Percentiles rank a stretch among this genome's conserved stretches.
These are phyloP conservation scores for Chaetomium olivaceum DNA, from an alignment of 2,329 filamentous ascomycete genomes.

Conservation along the genomic window DNA sequence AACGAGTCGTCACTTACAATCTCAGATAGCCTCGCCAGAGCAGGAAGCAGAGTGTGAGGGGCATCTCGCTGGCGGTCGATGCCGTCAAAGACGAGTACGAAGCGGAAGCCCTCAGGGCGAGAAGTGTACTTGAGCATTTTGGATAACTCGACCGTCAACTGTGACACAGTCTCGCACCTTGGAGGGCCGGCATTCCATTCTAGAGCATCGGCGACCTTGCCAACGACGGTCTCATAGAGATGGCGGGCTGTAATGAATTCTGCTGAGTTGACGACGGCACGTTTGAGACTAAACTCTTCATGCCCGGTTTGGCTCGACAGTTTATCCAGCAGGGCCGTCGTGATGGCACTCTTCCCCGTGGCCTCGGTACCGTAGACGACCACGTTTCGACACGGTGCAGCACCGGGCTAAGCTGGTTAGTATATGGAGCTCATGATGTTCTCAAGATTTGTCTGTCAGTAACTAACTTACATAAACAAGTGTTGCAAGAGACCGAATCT, in stretches of 20 bases:
- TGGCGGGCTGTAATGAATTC: constrained; percentile 80
- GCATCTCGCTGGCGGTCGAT: constrained; percentile 84
- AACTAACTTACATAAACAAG: constrained; percentile 51
- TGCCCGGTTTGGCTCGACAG: constrained; percentile 45
- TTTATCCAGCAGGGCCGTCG: constrained; percentile 59
- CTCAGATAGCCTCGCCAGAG: constrained; percentile 78
- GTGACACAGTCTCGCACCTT: constrained; percentile 78
- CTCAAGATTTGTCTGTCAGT: background rate
- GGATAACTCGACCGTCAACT: constrained; percentile 71
- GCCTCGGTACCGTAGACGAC: constrained; percentile 83
- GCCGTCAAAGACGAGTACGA: constrained; percentile 83
- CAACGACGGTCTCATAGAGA: constrained; percentile 70
- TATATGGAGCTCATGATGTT: background rate
- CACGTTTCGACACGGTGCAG: constrained; percentile 72
- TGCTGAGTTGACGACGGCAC: constrained; percentile 65
- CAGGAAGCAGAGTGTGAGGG: constrained; percentile 74
- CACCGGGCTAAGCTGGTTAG: constrained; percentile 52
- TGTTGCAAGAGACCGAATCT: constrained; percentile 59
- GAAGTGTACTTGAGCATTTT: constrained; percentile 56
- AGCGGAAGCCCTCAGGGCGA: constrained; percentile 51
- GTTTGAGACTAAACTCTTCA: constrained; percentile 45
- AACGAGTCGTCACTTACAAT: constrained; percentile 54
- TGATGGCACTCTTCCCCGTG: constrained; percentile 79
- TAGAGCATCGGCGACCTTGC: constrained; percentile 57
- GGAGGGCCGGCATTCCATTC: constrained; percentile 51